phyloP scores from a whole-genome alignment of 2,329 filamentous ascomycete genomes.

The Exophiala sp. region DNA sequence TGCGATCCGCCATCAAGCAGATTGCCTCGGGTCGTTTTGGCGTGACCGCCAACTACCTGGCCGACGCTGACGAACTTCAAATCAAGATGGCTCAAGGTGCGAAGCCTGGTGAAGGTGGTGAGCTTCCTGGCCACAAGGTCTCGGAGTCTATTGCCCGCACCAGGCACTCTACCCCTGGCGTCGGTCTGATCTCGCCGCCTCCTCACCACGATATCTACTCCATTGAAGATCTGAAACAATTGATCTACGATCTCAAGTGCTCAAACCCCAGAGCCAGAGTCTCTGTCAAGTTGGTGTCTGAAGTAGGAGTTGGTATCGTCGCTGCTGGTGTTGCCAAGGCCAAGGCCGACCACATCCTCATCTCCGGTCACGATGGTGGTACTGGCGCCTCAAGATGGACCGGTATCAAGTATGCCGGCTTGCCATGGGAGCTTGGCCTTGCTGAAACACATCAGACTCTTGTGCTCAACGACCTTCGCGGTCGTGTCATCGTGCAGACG shows the following conservation, averaged over 20 bases:
- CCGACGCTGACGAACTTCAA: constrained; percentile 91
- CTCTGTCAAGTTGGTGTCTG: constrained; percentile 95
- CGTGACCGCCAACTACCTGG: constrained; percentile 89
- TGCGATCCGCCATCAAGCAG: constrained; percentile 97
- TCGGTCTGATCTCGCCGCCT: constrained; percentile 90
- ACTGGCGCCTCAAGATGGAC: constrained; percentile 97
- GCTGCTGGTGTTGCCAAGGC: constrained; percentile 96
- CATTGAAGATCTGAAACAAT: constrained; percentile 94
- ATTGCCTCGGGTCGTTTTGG: constrained; percentile 93
- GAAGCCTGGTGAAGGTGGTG: constrained; percentile 95
- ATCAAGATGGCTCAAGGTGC: constrained; percentile 99
- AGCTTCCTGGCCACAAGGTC: constrained; percentile 94
- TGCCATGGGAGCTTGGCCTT: constrained; percentile 93
- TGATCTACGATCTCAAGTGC: constrained; percentile 97
- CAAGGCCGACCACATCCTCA: constrained; percentile 93
- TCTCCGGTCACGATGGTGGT: constrained; percentile 93
- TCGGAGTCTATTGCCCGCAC: constrained; percentile 90
- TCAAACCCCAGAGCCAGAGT: constrained; percentile 86
- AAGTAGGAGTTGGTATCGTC: constrained; percentile 95
- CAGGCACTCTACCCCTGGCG: constrained; percentile 90
- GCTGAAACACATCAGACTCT: constrained; percentile 96
- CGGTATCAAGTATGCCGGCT: constrained; percentile 95
- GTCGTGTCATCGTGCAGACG: constrained; percentile 91
- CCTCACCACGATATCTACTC: constrained; percentile 98
- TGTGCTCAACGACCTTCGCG: constrained; percentile 90